Evolutionary conservation across 2,329 filamentous ascomycete species (phyloP), one percentile per base, ranked within the genome.

Genomic region (Trichophyton mentagrophytes): DNA sequence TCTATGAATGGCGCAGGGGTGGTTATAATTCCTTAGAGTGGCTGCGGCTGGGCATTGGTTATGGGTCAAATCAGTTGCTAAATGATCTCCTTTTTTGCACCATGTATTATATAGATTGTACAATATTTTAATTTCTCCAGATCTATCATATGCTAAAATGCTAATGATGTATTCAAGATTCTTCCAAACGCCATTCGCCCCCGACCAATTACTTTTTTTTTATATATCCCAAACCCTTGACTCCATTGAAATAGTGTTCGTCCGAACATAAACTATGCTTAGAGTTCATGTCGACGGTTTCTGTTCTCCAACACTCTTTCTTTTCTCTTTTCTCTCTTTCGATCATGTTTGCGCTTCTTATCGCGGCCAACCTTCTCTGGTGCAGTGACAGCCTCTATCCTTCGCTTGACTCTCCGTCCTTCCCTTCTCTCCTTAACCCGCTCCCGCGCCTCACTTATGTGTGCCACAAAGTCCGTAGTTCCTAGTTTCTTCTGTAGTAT

Each of bases 401-500:
- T 89, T 68, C 93, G 83, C 82, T 99, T 99, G 65, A 81, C 83
- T 60, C 87, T 84, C 65, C 95, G 79, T 68, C 85, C 83, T 70
- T 89, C 84, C 66, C 93, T 80, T 68, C 86, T 84, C 65, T 81
- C 80, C 69, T 82, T 83, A n/a, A 93, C 85, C 15, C 80, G 82
- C 59, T 87, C 85, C 63, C 89, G 84, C 5, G 95, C 89, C 46
- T 81, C 81, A 44, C 88, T 74, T 69, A 97, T 79, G 53, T 86
- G 80, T 60, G 80, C 79, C n/a, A 91, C 85, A 74, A 91, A 99
- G 64, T 83, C 84, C 0, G 85, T 82, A 1, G 87, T 89, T 46
- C 92, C 93, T 58, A 96, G 79, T 70, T 88, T 90, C 77, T 86
- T 87, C 76, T 96, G 90, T 62, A 99, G 71, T n/a, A 81, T 76